Percentiles rank a stretch among this genome's conserved stretches.
Conservation (phyloP, 2,329 filamentous ascomycete species). For the Phaeomoniella chlamydospora region DNA sequence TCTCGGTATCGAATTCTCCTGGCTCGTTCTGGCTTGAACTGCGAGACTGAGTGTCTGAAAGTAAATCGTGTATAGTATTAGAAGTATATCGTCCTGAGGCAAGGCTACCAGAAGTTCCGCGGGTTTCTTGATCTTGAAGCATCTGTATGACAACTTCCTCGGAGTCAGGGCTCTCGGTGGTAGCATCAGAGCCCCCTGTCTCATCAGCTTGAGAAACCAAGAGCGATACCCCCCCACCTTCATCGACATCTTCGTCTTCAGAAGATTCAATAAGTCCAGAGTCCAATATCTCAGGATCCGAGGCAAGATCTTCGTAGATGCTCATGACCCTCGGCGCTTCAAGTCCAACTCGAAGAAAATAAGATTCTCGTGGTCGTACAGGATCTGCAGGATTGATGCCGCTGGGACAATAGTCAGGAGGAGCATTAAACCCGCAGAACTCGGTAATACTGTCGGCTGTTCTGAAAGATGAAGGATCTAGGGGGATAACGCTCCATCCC, state of each 20-base stretch:
- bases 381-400: neutral
- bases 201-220: neutral
- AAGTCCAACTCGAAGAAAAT: too few species aligned
- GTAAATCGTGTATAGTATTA: neutral
- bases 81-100: too few species aligned
- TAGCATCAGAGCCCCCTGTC: neutral
- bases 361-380: neutral
- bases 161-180: neutral
- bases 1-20: neutral
- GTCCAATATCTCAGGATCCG: neutral
- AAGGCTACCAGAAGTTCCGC: too few species aligned
- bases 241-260: neutral
- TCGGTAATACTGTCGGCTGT: conserved; percentile 17
- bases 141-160: too few species aligned
- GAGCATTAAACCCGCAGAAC: conserved; percentile 18
- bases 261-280: neutral
- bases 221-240: neutral
- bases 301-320: neutral
- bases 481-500: conserved; percentile 31
- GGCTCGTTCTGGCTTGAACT: neutral
- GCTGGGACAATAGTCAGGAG: neutral
- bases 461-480: conserved; percentile 28
- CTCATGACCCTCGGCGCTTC: neutral
- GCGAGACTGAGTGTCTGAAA: neutral
- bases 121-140: too few species aligned